Conservation (phyloP, 345 rosid genomes). For the Sonneratia alba region DNA sequence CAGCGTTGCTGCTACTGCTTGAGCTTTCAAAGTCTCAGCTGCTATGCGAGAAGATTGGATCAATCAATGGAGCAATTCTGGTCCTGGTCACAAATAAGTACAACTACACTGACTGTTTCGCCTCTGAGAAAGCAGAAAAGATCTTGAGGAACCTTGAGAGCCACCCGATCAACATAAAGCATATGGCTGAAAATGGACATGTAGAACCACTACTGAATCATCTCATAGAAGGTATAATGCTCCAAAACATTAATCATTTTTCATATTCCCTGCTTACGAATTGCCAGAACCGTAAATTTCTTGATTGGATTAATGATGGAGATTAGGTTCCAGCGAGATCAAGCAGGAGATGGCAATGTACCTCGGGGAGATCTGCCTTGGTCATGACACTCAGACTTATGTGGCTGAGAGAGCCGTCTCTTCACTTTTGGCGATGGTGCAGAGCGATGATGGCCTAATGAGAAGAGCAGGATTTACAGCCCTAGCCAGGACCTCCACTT, state of each 20-base stretch:
- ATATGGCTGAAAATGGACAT: conserved; percentile 83
- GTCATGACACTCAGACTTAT: conserved; percentile 41
- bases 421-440: conserved; percentile 54
- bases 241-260: background rate
- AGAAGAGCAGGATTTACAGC: conserved; percentile 60
- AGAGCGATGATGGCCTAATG: conserved; percentile 34
- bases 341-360: conserved; percentile 64
- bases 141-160: conserved; percentile 57
- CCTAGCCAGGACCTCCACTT: conserved; percentile 56
- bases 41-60: conserved; percentile 49
- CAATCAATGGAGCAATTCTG: conserved; percentile 55
- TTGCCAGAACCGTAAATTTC: background rate
- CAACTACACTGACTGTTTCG: conserved; percentile 40
- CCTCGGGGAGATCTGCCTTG: conserved; percentile 58
- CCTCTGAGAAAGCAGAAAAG: conserved; percentile 48
- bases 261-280: background rate
- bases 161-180: conserved; percentile 47
- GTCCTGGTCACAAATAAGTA: conserved; percentile 60
- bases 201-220: conserved; percentile 70
- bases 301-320: background rate
- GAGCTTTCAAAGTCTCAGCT: conserved; percentile 55
- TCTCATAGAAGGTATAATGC: conserved; percentile 50
- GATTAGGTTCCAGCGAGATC: conserved; percentile 52
- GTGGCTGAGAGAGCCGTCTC: conserved; percentile 67
- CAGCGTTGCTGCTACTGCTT: conserved; percentile 44